Conservation (phyloP, 306 rosid species). For the Pterocarpus santalinus region DNA sequence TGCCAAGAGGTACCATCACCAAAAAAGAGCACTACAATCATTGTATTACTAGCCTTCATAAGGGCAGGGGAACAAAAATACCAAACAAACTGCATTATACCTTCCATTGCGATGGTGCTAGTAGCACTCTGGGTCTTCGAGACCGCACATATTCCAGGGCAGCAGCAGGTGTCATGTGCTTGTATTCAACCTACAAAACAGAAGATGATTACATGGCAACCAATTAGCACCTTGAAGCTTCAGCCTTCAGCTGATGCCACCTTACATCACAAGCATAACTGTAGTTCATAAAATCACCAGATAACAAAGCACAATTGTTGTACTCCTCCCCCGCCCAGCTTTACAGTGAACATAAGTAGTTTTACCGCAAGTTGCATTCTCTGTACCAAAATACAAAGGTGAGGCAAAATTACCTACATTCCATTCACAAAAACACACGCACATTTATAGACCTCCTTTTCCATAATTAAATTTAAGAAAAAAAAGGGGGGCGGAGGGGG, state of each 20-base stretch:
- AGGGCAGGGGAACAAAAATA: constrained; percentile 7
- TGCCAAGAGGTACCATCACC: constrained; percentile 15
- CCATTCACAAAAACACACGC: background rate
- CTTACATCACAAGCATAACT: constrained; percentile 5
- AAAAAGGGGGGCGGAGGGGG: background rate
- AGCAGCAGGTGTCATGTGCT: constrained; percentile 84
- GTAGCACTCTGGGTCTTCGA: constrained; percentile 87
- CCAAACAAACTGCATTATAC: constrained; percentile 47
- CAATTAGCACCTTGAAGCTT: constrained; percentile 14
- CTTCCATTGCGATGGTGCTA: constrained; percentile 97
- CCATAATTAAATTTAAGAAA: constrained; percentile 13
- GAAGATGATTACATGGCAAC: constrained; percentile 15
- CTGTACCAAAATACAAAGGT: constrained; percentile 51
- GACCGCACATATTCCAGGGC: constrained; percentile 91
- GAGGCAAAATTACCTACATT: background rate
- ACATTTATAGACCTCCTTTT: constrained; percentile 6
- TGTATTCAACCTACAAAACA: constrained; percentile 76
- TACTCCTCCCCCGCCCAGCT: constrained; percentile 98
- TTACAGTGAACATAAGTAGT: constrained; percentile 97
- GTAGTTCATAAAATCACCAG: constrained; percentile 64
- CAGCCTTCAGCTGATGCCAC: constrained; percentile 35
- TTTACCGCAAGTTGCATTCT: constrained; percentile 70
- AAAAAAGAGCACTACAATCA: background rate
- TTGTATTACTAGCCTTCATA: constrained; percentile 7
- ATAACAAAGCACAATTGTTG: constrained; percentile 96